These are phyloP conservation scores for Spathaspora gorwiae DNA, from an alignment of 805 yeast species.

Conservation along the genomic window DNA sequence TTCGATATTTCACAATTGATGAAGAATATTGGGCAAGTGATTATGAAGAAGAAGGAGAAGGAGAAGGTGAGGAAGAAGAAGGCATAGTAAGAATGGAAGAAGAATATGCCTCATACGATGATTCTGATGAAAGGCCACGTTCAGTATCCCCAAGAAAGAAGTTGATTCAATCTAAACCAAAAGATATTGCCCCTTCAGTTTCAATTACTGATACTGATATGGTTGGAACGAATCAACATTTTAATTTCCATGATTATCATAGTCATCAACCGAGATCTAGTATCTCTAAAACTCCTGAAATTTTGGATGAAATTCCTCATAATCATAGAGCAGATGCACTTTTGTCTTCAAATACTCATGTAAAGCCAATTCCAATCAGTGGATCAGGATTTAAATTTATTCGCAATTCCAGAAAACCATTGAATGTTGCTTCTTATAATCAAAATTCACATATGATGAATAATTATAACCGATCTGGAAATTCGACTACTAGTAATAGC, in stretches of 20 bases:
- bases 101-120: slow-evolving; percentile 6
- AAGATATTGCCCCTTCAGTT: background rate
- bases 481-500: slow-evolving; percentile 2
- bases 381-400: slow-evolving; percentile 21
- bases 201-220: background rate
- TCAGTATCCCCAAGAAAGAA: slow-evolving; percentile 13
- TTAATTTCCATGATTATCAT: no score
- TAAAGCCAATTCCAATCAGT: slow-evolving; percentile 38
- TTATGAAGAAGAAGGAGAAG: slow-evolving; percentile 39
- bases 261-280: background rate
- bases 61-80: slow-evolving; percentile 23
- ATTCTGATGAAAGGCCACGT: slow-evolving; percentile 6
- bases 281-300: background rate
- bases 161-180: background rate
- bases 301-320: slow-evolving; percentile 19
- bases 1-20: slow-evolving; percentile 75
- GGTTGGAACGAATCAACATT: background rate
- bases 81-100: slow-evolving; percentile 13
- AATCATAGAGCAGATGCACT: slow-evolving; percentile 42
- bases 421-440: slow-evolving; percentile 60
- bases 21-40: slow-evolving; percentile 56
- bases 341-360: slow-evolving; percentile 31
- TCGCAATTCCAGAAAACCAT: slow-evolving; percentile 51
- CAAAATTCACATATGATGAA: slow-evolving; percentile 15
- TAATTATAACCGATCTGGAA: slow-evolving; percentile 2